Base-by-base conservation (phyloP, 1,284 basidiomycete genomes). In the Cutaneotrichosporon mucoides region DNA sequence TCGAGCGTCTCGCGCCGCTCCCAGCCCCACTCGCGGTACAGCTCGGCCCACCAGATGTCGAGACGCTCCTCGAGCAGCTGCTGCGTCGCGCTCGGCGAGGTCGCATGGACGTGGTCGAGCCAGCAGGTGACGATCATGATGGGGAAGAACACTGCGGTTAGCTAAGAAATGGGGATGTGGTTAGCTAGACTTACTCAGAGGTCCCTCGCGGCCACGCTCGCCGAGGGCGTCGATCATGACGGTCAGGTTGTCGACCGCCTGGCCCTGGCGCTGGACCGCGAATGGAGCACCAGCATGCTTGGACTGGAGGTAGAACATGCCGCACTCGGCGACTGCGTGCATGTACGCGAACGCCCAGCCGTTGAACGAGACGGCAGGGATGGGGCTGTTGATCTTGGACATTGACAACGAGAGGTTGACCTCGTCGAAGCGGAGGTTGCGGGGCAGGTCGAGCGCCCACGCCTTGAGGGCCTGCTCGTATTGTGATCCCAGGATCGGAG, bases 311-410 rank as follows among this genome's bases (percentile, higher is more conserved):
- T 80, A 77, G 60, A 80, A 80, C 72, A 79, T 79, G 43, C 77
- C 76, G 53, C 78, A 79, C 60, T 80, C 79, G 15, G 80, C 80
- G 5, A 80, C 61, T 5, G 73, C 69, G 66, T 81, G 80, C 78
- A 80, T 80, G 68, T 79, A 75, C 1, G 76, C 76, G 65, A 78
- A 81, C 56, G 76, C 69, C 72, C 76, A 79, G 5, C 79, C 80
- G 6, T 69, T 68, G 37, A 72, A 64, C 9, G 70, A 67, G 13
- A 68, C 66, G 16, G 68, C 68, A 10, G 73, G 66, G 4, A n/a
- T 66, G 9, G 75, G 67, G 6, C 72, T 73, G 9, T 60, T 49
- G 24, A 79, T 65, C 57, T 73, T 70, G 53, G 63, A 62, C 42
- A 77, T 70, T 13, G 73, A 68, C 16, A 60, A 45, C 34, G 69